A percentile compares a stretch with the other conserved stretches of the same genome.
These are phyloP conservation scores for Limonium bicolor DNA, from an alignment of 148 eudicot genomes.

Conservation along the genomic window DNA sequence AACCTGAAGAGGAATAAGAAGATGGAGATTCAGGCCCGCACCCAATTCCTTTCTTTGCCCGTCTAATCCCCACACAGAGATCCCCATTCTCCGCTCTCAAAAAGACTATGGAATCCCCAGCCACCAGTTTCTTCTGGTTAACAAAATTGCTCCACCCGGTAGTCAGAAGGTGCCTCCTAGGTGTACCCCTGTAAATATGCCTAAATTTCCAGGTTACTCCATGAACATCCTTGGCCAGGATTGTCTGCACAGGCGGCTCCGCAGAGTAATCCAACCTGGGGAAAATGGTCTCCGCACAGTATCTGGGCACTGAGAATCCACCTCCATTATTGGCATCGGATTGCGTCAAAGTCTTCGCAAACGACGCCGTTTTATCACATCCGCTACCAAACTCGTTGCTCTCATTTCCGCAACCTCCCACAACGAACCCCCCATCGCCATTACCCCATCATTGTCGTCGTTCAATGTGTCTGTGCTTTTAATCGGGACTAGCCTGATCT, in stretches of 20 bases:
- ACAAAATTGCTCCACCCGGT: constrained; percentile 96
- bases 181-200: constrained; percentile 93
- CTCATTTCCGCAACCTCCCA: constrained; percentile 9
- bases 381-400: constrained; percentile 25
- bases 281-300: constrained; percentile 91
- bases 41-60: constrained; percentile 65
- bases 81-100: constrained; percentile 73
- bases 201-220: constrained; percentile 80
- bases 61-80: constrained; percentile 71
- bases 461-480: no score
- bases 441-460: constrained; percentile 16
- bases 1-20: no score
- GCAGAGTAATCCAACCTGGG: constrained; percentile 70
- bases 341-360: constrained; percentile 85
- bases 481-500: constrained; percentile 40
- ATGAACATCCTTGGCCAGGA: constrained; percentile 76
- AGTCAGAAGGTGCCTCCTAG: constrained; percentile 74
- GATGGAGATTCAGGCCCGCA: constrained; percentile 30
- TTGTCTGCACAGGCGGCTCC: constrained; percentile 87
- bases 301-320: constrained; percentile 81
- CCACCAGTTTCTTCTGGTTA: constrained; percentile 78
- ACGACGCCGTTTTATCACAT: constrained; percentile 55
- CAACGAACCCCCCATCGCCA: constrained; percentile 17
- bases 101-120: constrained; percentile 89
- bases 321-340: constrained; percentile 98